Conservation (phyloP, 2,329 filamentous ascomycete genomes). For the Colletotrichum sp. region DNA sequence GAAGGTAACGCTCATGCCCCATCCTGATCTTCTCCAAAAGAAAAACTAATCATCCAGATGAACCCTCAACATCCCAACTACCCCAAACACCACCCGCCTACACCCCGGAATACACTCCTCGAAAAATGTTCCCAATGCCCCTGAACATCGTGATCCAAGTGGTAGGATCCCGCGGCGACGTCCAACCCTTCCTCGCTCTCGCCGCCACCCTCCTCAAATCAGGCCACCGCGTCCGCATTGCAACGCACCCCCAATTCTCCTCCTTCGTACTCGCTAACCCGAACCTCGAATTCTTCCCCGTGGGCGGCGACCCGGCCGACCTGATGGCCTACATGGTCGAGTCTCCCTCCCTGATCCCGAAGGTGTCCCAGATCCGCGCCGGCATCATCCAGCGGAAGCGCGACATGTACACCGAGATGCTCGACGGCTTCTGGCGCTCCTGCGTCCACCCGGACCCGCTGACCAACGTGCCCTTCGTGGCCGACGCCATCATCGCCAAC, state of each 20-base stretch:
- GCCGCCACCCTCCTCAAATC: slow-evolving; percentile 50
- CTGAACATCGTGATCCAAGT: slow-evolving; percentile 62
- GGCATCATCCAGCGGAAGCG: slow-evolving; percentile 30
- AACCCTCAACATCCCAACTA: not conserved
- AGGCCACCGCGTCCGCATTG: slow-evolving; percentile 56
- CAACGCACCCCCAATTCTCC: slow-evolving; percentile 53
- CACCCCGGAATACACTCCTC: not conserved
- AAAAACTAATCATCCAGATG: not conserved
- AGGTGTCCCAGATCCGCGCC: slow-evolving; percentile 26
- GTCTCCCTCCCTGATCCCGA: slow-evolving; percentile 30
- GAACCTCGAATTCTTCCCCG: slow-evolving; percentile 54
- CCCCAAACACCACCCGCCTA: not conserved
- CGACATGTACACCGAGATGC: slow-evolving; percentile 26
- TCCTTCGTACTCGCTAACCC: slow-evolving; percentile 43
- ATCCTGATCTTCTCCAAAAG: not conserved
- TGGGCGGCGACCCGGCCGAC: slow-evolving; percentile 56
- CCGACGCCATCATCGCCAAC: slow-evolving; percentile 56
- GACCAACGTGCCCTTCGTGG: slow-evolving; percentile 45
- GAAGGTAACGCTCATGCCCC: not conserved
- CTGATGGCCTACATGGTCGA: slow-evolving; percentile 38
- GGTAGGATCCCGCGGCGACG: slow-evolving; percentile 58
- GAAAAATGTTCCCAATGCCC: not conserved
- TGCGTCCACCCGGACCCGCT: slow-evolving; percentile 20
- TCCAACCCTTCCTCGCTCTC: slow-evolving; percentile 61
- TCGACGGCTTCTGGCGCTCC: slow-evolving; percentile 28